Evolutionary conservation across 345 rosid genomes (phyloP).

Genomic region (Eucalyptus cloeziana): DNA sequence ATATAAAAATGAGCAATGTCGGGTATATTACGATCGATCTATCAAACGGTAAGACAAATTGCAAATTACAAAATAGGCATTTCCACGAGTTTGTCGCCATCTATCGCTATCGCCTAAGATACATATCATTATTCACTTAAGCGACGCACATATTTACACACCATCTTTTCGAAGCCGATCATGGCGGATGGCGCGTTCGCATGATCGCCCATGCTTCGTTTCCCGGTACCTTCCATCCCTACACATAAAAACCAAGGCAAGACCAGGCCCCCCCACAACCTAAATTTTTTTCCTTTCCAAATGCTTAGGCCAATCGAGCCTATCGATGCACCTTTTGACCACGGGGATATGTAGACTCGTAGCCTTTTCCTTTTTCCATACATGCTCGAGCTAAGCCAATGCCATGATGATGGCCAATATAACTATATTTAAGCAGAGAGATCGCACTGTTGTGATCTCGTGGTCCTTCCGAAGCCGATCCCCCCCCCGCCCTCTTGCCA

Average conservation of each 20-base stretch:
- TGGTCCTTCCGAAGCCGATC: conserved; percentile 22
- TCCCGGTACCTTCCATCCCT: background rate
- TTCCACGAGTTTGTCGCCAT: accelerated
- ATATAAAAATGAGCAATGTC: background rate
- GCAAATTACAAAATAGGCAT: background rate
- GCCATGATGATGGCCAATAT: background rate
- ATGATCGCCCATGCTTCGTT: background rate
- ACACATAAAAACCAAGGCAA: background rate
- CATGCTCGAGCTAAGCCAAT: background rate
- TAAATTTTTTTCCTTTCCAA: background rate
- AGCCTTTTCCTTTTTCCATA: background rate
- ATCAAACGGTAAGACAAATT: background rate
- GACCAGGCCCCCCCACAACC: background rate
- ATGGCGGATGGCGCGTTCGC: background rate
- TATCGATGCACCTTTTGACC: background rate
- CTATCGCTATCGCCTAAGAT: background rate
- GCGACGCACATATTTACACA: background rate
- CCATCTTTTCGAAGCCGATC: background rate
- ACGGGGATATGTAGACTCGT: background rate
- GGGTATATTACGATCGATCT: background rate
- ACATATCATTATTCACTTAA: background rate
- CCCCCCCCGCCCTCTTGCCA: background rate
- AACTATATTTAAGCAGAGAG: conserved; percentile 14
- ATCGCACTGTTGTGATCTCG: conserved; percentile 50
- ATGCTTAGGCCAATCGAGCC: background rate